Evolutionary conservation across 306 rosid species (phyloP).

Genomic region (Calophaca sinica): DNA sequence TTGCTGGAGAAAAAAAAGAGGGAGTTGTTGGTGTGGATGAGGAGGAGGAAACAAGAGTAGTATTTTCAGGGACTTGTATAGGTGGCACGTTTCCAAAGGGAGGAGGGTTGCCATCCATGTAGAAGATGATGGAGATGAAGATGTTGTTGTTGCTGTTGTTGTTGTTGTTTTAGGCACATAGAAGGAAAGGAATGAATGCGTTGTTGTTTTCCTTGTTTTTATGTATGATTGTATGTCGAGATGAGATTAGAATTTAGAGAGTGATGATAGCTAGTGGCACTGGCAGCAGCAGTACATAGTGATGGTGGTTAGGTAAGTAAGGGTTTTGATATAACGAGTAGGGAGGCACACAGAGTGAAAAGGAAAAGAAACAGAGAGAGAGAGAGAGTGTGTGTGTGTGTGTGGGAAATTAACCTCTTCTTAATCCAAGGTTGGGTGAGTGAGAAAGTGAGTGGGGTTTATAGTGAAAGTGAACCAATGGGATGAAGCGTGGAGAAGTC

Average conservation of each 20-base stretch:
- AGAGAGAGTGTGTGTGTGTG: not conserved
- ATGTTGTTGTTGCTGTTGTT: not conserved
- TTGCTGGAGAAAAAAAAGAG: conserved; percentile 43
- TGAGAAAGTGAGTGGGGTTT: no score
- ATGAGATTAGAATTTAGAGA: not conserved
- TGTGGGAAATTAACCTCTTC: no score
- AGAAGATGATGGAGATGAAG: not conserved
- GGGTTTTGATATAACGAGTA: not conserved
- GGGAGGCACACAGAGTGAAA: no score
- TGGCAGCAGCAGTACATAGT: not conserved
- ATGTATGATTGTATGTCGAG: not conserved
- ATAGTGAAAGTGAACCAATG: not conserved
- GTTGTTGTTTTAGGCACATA: not conserved
- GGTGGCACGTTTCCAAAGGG: conserved; percentile 21
- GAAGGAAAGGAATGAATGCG: not conserved
- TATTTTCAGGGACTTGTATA: conserved; percentile 20
- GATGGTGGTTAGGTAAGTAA: conserved; percentile 17
- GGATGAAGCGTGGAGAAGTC: conserved; percentile 73
- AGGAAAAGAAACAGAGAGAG: not conserved
- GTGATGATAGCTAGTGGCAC: not conserved
- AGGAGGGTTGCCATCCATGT: conserved; percentile 48
- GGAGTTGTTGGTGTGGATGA: conserved; percentile 39
- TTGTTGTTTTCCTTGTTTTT: not conserved
- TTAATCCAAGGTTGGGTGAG: no score
- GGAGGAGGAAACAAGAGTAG: not conserved